Base-by-base conservation (phyloP, 2,329 filamentous ascomycete genomes). In the Lomentospora prolificans region DNA sequence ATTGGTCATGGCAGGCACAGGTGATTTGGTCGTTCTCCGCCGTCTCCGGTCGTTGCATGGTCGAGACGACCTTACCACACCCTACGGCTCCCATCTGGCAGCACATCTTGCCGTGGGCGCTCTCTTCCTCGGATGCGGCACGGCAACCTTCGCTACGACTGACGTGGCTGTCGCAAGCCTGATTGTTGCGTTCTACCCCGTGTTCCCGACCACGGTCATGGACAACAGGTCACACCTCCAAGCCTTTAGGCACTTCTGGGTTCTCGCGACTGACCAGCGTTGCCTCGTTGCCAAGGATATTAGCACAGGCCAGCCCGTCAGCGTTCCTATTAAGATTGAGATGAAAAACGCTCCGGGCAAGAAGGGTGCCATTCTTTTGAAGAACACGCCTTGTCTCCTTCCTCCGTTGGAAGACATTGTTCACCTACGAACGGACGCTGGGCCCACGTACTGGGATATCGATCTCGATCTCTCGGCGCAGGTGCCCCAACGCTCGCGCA, bases 181-280 rank as follows among this genome's bases (percentile, higher is more conserved):
- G 5, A 81, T 99, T 6, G 86, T 94, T 46, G 87, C 94, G 1
- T 95, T 99, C 68, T 99, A 99, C 65, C 94, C 94, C 0, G 79
- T 96, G 19, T 96, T 95, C 67, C 94, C 94, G 0, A 86, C 82
- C 8, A 86, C 83, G 28, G 89, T 97, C 2, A 87, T 95, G 64
- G 94, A 99, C 71, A 97, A 97, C 66, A 87, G 89, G 61, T 90
- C 90, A 9, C 94, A 99, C 64, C 78, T 99, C 4, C 94, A 99
- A 72, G 94, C 95, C 3, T 94, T 99, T 73, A 84, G 95, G 4
- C 92, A 99, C 70, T 88, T 99, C 65, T 99, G 94, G 94, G 92
- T 96, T 9, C 78, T 99, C 3, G 94, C 94, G 1, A 86, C 89
- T 0, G 94, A 99, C 64, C 83, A 90, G 8, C 82, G 95, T 53